Percentiles rank a stretch among this genome's conserved stretches.
Evolutionary conservation across 805 yeast species (phyloP).

Genomic region (Ogataea trehaloabstinens): DNA sequence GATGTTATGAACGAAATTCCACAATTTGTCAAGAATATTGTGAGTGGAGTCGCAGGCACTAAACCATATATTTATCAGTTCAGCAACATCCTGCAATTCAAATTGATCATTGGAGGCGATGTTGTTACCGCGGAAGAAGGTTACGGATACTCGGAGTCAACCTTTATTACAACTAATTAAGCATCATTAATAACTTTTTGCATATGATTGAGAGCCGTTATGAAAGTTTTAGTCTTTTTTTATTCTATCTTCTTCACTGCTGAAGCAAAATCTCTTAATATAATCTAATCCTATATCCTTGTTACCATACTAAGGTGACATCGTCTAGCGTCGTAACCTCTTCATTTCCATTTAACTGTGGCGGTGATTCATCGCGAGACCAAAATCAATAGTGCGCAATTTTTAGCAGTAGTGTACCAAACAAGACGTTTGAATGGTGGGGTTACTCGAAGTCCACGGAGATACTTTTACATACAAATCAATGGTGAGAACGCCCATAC

Average conservation of each 20-base stretch:
- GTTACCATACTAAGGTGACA: too few species aligned
- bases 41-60: slow-evolving; percentile 92
- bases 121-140: slow-evolving; percentile 53
- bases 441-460: too few species aligned
- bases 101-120: slow-evolving; percentile 38
- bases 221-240: background rate
- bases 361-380: too few species aligned
- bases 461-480: too few species aligned
- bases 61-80: slow-evolving; percentile 96
- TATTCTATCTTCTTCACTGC: background rate
- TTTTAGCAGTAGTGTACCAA: too few species aligned
- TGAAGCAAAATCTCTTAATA: background rate
- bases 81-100: slow-evolving; percentile 54
- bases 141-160: slow-evolving; percentile 72
- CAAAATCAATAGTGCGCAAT: too few species aligned
- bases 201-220: background rate
- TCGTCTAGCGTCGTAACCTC: too few species aligned
- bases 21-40: slow-evolving; percentile 87
- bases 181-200: slow-evolving; percentile 1
- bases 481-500: too few species aligned
- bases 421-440: too few species aligned
- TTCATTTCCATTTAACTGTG: too few species aligned
- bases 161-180: slow-evolving; percentile 56
- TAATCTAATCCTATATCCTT: too few species aligned
- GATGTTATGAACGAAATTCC: slow-evolving; percentile 99